Percentiles rank a stretch among this genome's conserved stretches.
Conservation (phyloP, 2,329 filamentous ascomycete species). For the Microcera coccophila region DNA sequence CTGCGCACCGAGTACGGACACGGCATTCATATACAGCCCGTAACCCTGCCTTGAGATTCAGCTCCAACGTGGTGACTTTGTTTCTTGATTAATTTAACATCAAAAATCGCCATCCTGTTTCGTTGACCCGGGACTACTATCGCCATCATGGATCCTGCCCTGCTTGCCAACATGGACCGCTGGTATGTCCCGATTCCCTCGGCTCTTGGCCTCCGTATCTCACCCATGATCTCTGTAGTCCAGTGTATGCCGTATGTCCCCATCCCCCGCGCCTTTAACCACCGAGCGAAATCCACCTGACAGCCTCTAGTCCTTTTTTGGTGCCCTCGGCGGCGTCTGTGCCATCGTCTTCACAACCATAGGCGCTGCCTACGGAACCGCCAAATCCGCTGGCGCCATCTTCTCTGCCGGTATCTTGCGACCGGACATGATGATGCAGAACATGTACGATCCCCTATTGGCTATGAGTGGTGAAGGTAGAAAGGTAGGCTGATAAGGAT, state of each 20-base stretch:
- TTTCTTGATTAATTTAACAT: constrained; percentile 29
- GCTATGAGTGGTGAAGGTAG: not conserved
- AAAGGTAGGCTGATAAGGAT: not conserved
- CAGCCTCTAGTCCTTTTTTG: constrained; percentile 37
- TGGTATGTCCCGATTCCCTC: constrained; percentile 27
- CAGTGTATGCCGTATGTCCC: constrained; percentile 42
- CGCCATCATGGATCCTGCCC: constrained; percentile 28
- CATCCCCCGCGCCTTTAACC: not conserved
- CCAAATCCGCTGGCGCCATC: constrained; percentile 41
- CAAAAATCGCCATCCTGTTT: constrained; percentile 37
- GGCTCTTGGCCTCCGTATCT: constrained; percentile 2
- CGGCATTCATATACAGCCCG: not conserved
- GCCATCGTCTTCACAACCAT: constrained; percentile 52
- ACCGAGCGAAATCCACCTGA: not conserved
- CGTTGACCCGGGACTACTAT: not conserved
- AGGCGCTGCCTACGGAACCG: constrained; percentile 44
- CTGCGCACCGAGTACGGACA: too few species aligned
- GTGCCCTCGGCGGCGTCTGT: constrained; percentile 38
- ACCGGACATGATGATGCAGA: constrained; percentile 43
- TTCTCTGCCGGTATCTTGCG: constrained; percentile 42
- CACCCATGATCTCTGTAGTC: constrained; percentile 27
- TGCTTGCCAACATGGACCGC: constrained; percentile 34
- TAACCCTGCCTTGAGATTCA: not conserved
- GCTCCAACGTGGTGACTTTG: constrained; percentile 19
- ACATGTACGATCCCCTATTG: constrained; percentile 30